Evolutionary conservation across 1,284 basidiomycete species (phyloP), one percentile per base, ranked within the genome.

Genomic region (Rhodotorula sp.): DNA sequence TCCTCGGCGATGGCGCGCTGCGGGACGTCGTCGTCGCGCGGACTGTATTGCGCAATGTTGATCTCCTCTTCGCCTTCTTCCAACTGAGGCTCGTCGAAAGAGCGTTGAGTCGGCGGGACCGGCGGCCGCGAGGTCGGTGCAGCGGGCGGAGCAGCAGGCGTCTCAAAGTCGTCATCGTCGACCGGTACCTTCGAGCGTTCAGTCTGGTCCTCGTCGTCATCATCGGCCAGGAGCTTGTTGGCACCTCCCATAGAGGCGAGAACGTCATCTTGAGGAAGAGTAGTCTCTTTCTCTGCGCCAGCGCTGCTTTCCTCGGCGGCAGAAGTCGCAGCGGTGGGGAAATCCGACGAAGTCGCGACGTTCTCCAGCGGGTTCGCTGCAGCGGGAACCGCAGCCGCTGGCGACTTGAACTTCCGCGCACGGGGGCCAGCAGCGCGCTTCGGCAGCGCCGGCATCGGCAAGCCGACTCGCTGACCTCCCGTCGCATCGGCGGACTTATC

Each of bases 381-480:
- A 44, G 57, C 42, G 18, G 59, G 42, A 20, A 46, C n/a, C 42
- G 37, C 51, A 1, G 26, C 61, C 6, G 30, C 46, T 24, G 62
- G 42, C 6, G 49, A 45, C 29, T 55, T 62, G 18, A 22, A 53
- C 33, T 62, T 62, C 7, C 62, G 26, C 42, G 62, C 61, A 3
- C 61, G n/a, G 15, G 73, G 73, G 3, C 66, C 64, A 0, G 65
- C 70, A n/a, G 73, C 64, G 7, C 64, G 64, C 61, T 65, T 70
- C 42, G 72, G 72, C n/a, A 74, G 53, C 37, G 73, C 70, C 10
- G 73, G 64, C 45, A 75, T 75, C 24, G 72, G 62, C 87, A 91
- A 89, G 6, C 93, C 92, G 51, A 95, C 85, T 72, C 90, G 86
- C 55, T 92, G 87, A 55, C 91, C 93, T 42, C 91, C 93, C 4